These are phyloP conservation scores for Talaromyces sp. DNA, from an alignment of 2,329 filamentous ascomycete genomes.

Conservation along the genomic window DNA sequence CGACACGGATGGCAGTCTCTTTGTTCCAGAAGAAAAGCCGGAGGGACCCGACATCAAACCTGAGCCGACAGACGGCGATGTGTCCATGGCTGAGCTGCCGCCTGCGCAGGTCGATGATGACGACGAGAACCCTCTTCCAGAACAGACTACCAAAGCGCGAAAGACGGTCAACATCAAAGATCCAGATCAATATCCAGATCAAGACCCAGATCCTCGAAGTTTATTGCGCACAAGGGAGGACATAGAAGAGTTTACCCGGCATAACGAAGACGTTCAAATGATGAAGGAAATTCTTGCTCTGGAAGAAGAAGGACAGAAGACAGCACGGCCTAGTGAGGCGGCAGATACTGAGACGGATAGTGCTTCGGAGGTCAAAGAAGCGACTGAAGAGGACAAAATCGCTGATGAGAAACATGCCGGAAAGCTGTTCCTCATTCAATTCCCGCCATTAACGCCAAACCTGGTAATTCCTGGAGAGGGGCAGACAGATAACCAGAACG, in stretches of 20 bases:
- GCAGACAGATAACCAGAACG: constrained; percentile 4
- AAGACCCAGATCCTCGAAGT: constrained; percentile 18
- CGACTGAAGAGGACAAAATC: constrained; percentile 19
- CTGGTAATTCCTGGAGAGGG: constrained; percentile 36
- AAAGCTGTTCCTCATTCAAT: constrained; percentile 58
- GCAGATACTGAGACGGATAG: constrained; percentile 11
- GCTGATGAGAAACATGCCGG: constrained; percentile 43
- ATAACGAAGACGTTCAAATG: constrained; percentile 34
- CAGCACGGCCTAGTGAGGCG: constrained; percentile 9
- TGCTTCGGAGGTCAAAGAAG: constrained; percentile 14
- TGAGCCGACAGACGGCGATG: constrained; percentile 49
- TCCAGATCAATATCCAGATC: too few species aligned
- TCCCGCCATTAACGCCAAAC: constrained; percentile 58
- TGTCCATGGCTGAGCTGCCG: constrained; percentile 26
- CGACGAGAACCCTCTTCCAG: constrained; percentile 21
- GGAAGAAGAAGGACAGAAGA: constrained; percentile 13
- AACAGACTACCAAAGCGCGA: constrained; percentile 30
- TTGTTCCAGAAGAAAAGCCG: constrained; percentile 29
- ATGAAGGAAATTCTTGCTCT: constrained; percentile 33
- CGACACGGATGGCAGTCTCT: constrained; percentile 27
- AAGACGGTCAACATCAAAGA: constrained; percentile 25
- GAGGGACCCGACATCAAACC: constrained; percentile 44
- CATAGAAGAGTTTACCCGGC: constrained; percentile 37
- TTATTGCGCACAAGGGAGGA: constrained; percentile 37
- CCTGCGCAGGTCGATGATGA: constrained; percentile 18